A percentile compares a stretch with the other conserved stretches of the same genome.
These are phyloP conservation scores for Urochloa ruziziensis DNA, from an alignment of 176 grass and related monocot species.

Conservation along the genomic window DNA sequence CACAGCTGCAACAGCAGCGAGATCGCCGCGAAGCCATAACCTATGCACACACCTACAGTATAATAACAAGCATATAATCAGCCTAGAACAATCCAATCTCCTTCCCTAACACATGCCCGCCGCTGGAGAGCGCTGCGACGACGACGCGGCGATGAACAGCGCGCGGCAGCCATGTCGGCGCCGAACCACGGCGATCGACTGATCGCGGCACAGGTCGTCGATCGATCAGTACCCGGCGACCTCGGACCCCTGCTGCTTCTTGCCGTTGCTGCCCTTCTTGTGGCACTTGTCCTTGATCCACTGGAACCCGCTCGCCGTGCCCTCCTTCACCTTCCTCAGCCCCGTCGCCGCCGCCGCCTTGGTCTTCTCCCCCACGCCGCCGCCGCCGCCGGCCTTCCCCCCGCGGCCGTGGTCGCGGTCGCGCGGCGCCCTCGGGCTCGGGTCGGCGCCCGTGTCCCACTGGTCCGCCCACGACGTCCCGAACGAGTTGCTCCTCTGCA, in stretches of 20 bases:
- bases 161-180: not conserved
- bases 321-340: constrained; percentile 79
- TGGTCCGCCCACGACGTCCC: constrained; percentile 92
- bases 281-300: constrained; percentile 92
- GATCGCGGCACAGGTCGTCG: no score
- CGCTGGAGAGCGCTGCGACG: not conserved
- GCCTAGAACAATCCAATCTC: not conserved
- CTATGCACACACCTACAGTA: not conserved
- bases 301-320: constrained; percentile 55
- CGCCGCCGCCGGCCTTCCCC: not conserved
- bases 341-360: constrained; percentile 59
- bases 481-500: constrained; percentile 54
- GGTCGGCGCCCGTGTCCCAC: constrained; percentile 70
- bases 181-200: not conserved
- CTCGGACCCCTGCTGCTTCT: constrained; percentile 33
- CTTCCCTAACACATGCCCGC: not conserved
- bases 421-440: not conserved
- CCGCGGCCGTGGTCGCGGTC: not conserved
- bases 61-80: not conserved
- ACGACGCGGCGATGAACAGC: not conserved
- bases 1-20: not conserved
- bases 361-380: constrained; percentile 51
- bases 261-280: constrained; percentile 23
- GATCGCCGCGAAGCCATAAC: not conserved
- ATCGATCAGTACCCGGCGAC: constrained; percentile 20